Evolutionary conservation across 1,284 basidiomycete species (phyloP).

Genomic region (Stereum hirsutum): DNA sequence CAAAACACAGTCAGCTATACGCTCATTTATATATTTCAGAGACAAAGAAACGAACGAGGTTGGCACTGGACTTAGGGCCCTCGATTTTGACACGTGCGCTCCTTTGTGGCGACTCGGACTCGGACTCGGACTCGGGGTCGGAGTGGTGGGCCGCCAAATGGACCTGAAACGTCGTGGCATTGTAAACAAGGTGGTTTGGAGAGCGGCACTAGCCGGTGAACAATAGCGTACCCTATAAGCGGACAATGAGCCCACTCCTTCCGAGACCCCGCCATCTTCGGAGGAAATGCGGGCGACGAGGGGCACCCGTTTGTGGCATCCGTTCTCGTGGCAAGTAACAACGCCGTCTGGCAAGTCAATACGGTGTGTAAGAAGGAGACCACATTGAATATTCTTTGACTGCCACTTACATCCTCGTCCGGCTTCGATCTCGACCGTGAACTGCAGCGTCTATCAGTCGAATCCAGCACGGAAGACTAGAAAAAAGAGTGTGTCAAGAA

Average conservation of each 20-base stretch:
- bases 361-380: too few relatives aligned
- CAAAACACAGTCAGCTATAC: too few relatives aligned
- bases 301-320: slow-evolving; percentile 26
- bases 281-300: slow-evolving; percentile 20
- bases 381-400: too few relatives aligned
- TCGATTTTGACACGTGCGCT: not conserved
- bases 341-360: slow-evolving; percentile 25
- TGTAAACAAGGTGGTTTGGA: not conserved
- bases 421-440: too few relatives aligned
- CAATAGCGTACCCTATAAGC: slow-evolving; percentile 30
- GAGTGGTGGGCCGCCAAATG: not conserved
- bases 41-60: too few relatives aligned
- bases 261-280: slow-evolving; percentile 25
- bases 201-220: not conserved
- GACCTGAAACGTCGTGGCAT: not conserved
- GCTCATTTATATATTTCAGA: too few relatives aligned
- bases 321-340: slow-evolving; percentile 33
- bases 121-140: not conserved
- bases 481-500: too few relatives aligned
- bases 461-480: too few relatives aligned
- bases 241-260: slow-evolving; percentile 34
- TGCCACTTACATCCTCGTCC: too few relatives aligned
- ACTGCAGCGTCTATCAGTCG: too few relatives aligned
- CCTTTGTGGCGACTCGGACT: not conserved
- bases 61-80: too few relatives aligned